Base-by-base conservation (phyloP, 2,329 filamentous ascomycete genomes). In the Elsinoe ampelina region DNA sequence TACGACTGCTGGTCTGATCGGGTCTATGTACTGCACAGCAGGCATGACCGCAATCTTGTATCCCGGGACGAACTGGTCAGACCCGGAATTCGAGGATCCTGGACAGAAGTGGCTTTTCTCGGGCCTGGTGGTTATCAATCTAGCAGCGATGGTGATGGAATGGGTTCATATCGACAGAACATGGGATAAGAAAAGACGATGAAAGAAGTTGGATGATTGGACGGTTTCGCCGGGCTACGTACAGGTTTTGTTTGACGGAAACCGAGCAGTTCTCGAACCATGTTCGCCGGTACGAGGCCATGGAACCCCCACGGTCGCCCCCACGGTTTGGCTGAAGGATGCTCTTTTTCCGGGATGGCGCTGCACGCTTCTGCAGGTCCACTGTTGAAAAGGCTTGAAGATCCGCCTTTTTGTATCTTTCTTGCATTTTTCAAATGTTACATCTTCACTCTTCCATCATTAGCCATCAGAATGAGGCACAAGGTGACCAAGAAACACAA, bases 1-100 rank as follows among this genome's bases (percentile, higher is more conserved):
- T 48, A 66, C 68, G 22, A 64, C 63, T 0, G 70, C 71, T 1
- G 71, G 70, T 1, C 54, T 74, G 45, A 58, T 77, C 2, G 73
- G 70, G 0, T 70, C 65, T 30, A 57, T 79, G 54, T 77, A 78
- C 58, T 77, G 74, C 63, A 48, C 72, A 3, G 72, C 75, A 2
- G 72, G 69, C 7, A 30, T 77, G 50, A 71, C 65, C 55, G 76
- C 71, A 1, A 71, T 75, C 15, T 60, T 76, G 36, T 79, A 79
- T 61, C 77, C 76, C 0, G 75, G 73, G 0, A 70, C 70, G 11
- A 58, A 64, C 34, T 72, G 69, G 56, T 63, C 69, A 15, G 76
- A 79, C 68, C 75, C 74, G 2, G 73, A 78, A 61, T 76, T 76
- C 65, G 68, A 70, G 1, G 68, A 69, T 10, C 67, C 67, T 2